Evolutionary conservation across 306 rosid species (phyloP), one percentile per base, ranked within the genome.

Genomic region (Vicia villosa): DNA sequence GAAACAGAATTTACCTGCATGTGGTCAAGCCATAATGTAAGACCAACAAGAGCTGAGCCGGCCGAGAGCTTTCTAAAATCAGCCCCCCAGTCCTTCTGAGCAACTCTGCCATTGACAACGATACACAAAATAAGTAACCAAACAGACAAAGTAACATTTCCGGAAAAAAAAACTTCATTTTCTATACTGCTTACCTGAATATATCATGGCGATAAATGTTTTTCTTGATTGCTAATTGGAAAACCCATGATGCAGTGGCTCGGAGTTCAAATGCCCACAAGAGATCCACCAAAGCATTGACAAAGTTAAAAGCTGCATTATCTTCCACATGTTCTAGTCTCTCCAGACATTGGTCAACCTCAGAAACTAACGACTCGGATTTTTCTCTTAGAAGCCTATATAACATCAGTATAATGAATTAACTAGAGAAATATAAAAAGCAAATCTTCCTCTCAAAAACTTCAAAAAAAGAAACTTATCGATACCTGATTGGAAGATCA

Each of bases 181-280:
- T 55, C 62, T 55, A 55, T 5, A 6, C 16, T 13, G 38, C 77
- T 75, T 66, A 90, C 98, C 97, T 85, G 76, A 93, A 90, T 56
- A 88, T 63, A 73, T 86, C 80, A 77, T 66, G 86, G 58, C 75
- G 85, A 81, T 80, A 93, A 67, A 93, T 88, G 76, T 79, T 84
- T 82, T 86, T 88, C 84, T 81, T 81, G 80, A 90, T 85, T 24
- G 98, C 94, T 76, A 93, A 70, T 60, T 93, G 97, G 79, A 90
- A 90, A 82, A 93, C 86, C 98, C 98, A 93, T 14, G 97, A 88
- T 64, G 97, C 97, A 52, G 97, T 80, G 30, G 98, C 96, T 68
- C 97, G 87, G 65, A 85, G 90, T 85, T 90, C 97, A 81, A 86
- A 93, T 63, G 96, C 98, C 98, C 98, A 93, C 84, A 90, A 81